These are phyloP conservation scores for Neostapfia colusana DNA, from an alignment of 176 grass and related monocot genomes.

Conservation along the genomic window DNA sequence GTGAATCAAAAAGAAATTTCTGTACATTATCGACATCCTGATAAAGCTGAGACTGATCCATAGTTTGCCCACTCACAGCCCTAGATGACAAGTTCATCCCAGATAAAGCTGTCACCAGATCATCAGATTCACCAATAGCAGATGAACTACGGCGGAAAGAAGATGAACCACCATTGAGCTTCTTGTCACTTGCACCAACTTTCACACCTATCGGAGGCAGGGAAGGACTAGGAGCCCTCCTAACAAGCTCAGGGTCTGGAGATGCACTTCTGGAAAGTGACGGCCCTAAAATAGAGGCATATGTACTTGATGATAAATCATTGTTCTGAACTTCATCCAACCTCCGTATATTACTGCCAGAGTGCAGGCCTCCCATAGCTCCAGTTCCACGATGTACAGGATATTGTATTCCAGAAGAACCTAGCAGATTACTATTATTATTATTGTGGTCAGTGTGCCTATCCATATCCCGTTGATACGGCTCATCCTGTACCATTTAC, in stretches of 20 bases:
- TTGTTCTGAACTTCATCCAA: constrained; percentile 52
- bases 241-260: constrained; percentile 64
- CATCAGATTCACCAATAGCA: constrained; percentile 52
- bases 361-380: constrained; percentile 43
- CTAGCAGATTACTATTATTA: constrained; percentile 28
- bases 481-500: constrained; percentile 49
- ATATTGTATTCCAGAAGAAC: constrained; percentile 56
- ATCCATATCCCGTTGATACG: constrained; percentile 26
- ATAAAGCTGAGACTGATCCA: constrained; percentile 60
- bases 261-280: constrained; percentile 70
- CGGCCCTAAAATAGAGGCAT: constrained; percentile 67
- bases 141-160: constrained; percentile 57
- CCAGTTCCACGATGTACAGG: constrained; percentile 39
- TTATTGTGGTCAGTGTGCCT: constrained; percentile 27
- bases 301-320: constrained; percentile 56
- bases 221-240: constrained; percentile 61
- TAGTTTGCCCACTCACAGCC: constrained; percentile 42
- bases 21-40: constrained; percentile 58
- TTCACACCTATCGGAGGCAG: constrained; percentile 77
- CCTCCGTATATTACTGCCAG: constrained; percentile 36
- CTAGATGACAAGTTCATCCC: constrained; percentile 56
- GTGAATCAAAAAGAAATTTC: constrained; percentile 50
- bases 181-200: constrained; percentile 56
- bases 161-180: constrained; percentile 52
- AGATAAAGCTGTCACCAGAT: constrained; percentile 65